Evolutionary conservation across 345 rosid genomes (phyloP).

Genomic region (Citrus australasica): DNA sequence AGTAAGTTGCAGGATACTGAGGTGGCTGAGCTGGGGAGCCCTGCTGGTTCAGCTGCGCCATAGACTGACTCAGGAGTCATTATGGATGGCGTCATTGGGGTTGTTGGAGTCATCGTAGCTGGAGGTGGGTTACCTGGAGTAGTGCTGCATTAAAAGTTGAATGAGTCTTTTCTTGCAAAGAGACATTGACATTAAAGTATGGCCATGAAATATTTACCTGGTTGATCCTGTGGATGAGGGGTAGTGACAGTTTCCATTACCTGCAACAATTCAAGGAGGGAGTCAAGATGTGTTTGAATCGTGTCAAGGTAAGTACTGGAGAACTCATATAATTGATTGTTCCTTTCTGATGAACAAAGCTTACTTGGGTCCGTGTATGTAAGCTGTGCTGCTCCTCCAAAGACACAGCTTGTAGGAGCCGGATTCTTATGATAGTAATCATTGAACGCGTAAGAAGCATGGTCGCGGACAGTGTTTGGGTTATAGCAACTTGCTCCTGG

Average conservation of each 20-base stretch:
- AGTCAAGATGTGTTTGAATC: conserved; percentile 6
- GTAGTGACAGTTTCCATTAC: conserved; percentile 78
- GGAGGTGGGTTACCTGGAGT: conserved; percentile 40
- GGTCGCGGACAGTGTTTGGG: conserved; percentile 65
- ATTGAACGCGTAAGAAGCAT: conserved; percentile 95
- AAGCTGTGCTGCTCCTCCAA: conserved; percentile 93
- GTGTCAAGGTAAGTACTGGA: not conserved
- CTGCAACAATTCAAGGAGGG: conserved; percentile 34
- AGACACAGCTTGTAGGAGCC: conserved; percentile 73
- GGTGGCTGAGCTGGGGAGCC: conserved; percentile 74
- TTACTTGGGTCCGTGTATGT: conserved; percentile 89
- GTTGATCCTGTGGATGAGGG: conserved; percentile 39
- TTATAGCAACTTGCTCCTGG: conserved; percentile 70
- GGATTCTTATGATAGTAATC: conserved; percentile 96
- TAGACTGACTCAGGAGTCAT: conserved; percentile 42
- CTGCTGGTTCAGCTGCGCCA: conserved; percentile 78
- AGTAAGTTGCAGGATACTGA: conserved; percentile 34
- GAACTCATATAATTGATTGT: not conserved
- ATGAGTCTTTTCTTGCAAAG: conserved; percentile 3
- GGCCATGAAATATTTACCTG: conserved; percentile 30
- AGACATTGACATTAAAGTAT: not conserved
- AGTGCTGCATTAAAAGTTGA: conserved; percentile 41
- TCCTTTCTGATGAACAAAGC: conserved; percentile 8
- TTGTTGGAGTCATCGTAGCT: conserved; percentile 25
- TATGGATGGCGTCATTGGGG: conserved; percentile 34